These are phyloP conservation scores for Naumovozyma baii DNA, from an alignment of 805 yeast genomes.

Conservation along the genomic window DNA sequence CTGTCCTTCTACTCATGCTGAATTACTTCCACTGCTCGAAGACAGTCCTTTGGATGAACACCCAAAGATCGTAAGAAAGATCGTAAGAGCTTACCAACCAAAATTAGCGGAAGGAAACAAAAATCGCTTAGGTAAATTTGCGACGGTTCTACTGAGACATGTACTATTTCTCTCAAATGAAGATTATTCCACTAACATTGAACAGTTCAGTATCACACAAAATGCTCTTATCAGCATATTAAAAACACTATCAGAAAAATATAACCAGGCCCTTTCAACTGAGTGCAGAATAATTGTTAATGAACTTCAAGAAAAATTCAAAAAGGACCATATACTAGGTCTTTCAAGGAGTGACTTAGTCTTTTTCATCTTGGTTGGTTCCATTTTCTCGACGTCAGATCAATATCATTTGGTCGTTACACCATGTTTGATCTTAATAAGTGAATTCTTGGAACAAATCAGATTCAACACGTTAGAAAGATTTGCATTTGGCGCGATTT, in stretches of 20 bases:
- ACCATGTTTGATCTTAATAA: constrained; percentile 65
- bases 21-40: constrained; percentile 32
- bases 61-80: constrained; percentile 40
- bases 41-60: constrained; percentile 35
- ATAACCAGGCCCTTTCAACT: constrained; percentile 53
- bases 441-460: constrained; percentile 54
- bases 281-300: constrained; percentile 49
- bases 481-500: constrained; percentile 50
- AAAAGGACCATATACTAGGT: constrained; percentile 31
- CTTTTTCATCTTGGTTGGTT: constrained; percentile 62
- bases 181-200: constrained; percentile 27
- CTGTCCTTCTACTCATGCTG: constrained; percentile 44
- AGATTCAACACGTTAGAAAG: constrained; percentile 33
- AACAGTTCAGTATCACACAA: constrained; percentile 30
- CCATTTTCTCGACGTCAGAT: constrained; percentile 86
- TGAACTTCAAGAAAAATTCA: constrained; percentile 46
- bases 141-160: constrained; percentile 56
- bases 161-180: constrained; percentile 41
- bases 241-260: constrained; percentile 53
- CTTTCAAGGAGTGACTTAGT: constrained; percentile 45
- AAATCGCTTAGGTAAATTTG: constrained; percentile 54
- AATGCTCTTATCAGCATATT: constrained; percentile 39
- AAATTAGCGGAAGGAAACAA: constrained; percentile 75
- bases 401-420: constrained; percentile 87
- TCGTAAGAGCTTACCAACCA: constrained; percentile 60